Conservation (phyloP, 768 basidiomycete species). For the Phanerochaete carnosa region DNA sequence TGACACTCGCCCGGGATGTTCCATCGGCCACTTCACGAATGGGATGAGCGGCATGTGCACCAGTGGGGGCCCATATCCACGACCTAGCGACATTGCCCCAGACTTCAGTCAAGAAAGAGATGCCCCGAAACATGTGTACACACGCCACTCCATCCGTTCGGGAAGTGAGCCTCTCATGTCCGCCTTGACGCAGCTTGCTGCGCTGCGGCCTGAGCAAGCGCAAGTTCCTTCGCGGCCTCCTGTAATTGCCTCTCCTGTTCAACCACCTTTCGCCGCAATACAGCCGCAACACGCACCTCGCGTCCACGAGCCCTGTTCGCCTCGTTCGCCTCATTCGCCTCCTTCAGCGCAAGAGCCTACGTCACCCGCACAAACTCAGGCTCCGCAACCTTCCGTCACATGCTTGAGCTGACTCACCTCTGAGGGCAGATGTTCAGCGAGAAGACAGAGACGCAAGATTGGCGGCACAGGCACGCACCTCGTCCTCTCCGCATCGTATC, state of each 20-base stretch:
- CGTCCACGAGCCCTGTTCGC: background rate
- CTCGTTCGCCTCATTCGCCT: background rate
- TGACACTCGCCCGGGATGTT: too few relatives aligned
- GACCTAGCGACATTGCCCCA: background rate
- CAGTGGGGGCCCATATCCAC: background rate
- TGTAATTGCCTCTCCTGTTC: background rate
- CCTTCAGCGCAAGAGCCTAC: conserved; percentile 4
- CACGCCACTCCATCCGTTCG: background rate
- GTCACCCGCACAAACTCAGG: background rate
- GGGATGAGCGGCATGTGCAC: background rate
- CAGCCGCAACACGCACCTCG: background rate
- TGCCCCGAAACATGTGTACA: background rate
- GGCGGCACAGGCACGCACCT: conserved; percentile 43
- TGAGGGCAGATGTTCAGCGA: background rate
- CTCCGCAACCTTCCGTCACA: too few relatives aligned
- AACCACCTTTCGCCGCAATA: background rate
- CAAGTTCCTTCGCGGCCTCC: conserved; percentile 3
- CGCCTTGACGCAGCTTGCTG: background rate
- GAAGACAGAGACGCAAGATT: background rate
- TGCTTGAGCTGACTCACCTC: background rate
- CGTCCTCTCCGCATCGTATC: conserved; percentile 51
- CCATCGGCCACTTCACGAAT: background rate
- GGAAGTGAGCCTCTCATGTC: background rate
- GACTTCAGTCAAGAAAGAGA: background rate
- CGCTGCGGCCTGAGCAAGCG: conserved; percentile 1